phyloP scores from a whole-genome alignment of 2,329 filamentous ascomycete species.

The Aspergillus felis region DNA sequence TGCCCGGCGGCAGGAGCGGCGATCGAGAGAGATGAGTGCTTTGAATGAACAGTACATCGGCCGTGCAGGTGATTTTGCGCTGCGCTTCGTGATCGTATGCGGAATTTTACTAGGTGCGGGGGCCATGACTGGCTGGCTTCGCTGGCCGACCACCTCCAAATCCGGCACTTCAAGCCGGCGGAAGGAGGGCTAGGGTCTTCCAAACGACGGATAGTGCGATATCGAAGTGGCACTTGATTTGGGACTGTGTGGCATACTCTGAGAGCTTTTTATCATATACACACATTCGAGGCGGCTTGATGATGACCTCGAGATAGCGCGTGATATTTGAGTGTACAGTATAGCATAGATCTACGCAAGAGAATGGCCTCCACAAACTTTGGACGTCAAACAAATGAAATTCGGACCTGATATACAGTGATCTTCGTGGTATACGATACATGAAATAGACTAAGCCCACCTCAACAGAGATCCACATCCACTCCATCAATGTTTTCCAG shows the following conservation, averaged over 20 bases:
- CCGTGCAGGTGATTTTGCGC: conserved; percentile 24
- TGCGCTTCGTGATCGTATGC: conserved; percentile 37
- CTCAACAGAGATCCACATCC: conserved; percentile 9
- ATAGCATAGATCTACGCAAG: background rate
- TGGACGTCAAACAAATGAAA: conserved; percentile 24
- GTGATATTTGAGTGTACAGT: background rate
- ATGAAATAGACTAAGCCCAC: conserved; percentile 22
- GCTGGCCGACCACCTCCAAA: conserved; percentile 5
- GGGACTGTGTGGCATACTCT: background rate
- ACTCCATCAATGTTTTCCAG: background rate
- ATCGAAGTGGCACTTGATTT: background rate
- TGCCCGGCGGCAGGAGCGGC: conserved; percentile 45
- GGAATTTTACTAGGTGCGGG: conserved; percentile 35
- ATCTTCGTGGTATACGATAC: conserved; percentile 27
- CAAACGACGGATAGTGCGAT: background rate
- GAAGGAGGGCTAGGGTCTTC: background rate
- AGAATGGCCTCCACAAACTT: background rate
- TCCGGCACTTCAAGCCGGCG: conserved; percentile 3
- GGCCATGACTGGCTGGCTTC: conserved; percentile 25
- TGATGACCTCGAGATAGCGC: background rate
- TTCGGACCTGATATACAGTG: conserved; percentile 33
- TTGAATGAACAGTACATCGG: conserved; percentile 21
- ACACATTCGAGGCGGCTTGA: background rate
- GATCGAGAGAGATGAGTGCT: conserved; percentile 34
- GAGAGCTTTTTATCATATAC: background rate